phyloP scores from a whole-genome alignment of 345 rosid species.

The Hibiscus tridactylites region DNA sequence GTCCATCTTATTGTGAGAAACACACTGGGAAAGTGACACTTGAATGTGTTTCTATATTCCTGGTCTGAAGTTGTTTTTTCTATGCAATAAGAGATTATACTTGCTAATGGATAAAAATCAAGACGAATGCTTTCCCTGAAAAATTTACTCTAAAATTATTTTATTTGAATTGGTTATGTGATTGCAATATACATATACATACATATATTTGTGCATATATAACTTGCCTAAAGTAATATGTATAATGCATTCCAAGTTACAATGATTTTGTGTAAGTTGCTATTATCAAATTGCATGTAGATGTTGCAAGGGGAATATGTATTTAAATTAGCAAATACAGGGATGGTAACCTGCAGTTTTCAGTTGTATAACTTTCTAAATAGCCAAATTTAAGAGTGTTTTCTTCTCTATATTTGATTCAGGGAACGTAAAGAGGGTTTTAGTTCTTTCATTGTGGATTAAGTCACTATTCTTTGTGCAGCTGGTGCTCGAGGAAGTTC shows the following conservation, averaged over 20 bases:
- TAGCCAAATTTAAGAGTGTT: not conserved
- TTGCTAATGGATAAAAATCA: too few relatives aligned
- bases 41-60: not conserved
- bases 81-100: not conserved
- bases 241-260: not conserved
- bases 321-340: not conserved
- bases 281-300: not conserved
- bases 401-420: not conserved
- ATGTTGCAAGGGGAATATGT: not conserved
- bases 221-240: too few relatives aligned
- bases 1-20: not conserved
- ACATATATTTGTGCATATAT: too few relatives aligned
- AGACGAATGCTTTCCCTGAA: too few relatives aligned
- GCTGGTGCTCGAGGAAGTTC: constrained; percentile 9
- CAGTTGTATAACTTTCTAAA: not conserved
- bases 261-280: not conserved
- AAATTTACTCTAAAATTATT: too few relatives aligned
- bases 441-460: not conserved
- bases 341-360: not conserved
- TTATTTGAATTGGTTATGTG: too few relatives aligned
- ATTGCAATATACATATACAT: too few relatives aligned
- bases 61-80: not conserved
- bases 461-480: constrained; percentile 2
- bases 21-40: not conserved
- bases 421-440: not conserved